phyloP scores from a whole-genome alignment of 148 eudicot genomes.

The Pouteria glomerata region DNA sequence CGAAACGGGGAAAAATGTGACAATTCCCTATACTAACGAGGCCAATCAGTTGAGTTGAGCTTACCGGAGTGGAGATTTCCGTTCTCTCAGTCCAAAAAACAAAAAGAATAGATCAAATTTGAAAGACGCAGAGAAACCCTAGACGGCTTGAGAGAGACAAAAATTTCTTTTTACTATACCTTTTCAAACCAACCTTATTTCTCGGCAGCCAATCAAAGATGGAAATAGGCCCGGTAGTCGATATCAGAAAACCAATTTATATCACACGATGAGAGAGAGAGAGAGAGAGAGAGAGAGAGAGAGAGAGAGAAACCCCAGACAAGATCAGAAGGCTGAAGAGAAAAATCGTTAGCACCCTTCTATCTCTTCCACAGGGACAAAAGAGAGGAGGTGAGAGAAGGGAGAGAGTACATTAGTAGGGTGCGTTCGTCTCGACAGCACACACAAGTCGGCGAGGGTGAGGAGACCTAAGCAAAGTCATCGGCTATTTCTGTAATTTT shows the following conservation, averaged over 20 bases:
- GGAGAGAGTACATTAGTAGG: no score
- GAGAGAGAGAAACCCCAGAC: neutral
- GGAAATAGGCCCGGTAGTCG: neutral
- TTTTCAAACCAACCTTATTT: neutral
- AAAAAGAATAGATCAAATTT: neutral
- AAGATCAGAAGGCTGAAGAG: neutral
- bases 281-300: neutral
- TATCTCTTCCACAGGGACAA: neutral
- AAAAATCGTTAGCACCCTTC: neutral
- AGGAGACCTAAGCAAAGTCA: conserved; percentile 4
- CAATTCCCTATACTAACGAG: neutral
- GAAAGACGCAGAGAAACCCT: neutral
- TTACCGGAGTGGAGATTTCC: neutral
- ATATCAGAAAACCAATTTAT: neutral
- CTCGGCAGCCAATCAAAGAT: neutral
- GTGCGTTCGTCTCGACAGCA: neutral
- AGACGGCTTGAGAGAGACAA: no score
- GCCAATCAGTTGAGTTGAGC: neutral
- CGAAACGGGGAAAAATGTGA: neutral
- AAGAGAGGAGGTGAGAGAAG: neutral
- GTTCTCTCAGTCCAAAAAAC: neutral
- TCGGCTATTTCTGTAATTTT: neutral
- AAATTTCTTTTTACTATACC: neutral
- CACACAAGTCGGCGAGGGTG: neutral
- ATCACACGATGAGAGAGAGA: neutral